phyloP scores from a whole-genome alignment of 306 rosid genomes.

The Quercus berberidifolia region DNA sequence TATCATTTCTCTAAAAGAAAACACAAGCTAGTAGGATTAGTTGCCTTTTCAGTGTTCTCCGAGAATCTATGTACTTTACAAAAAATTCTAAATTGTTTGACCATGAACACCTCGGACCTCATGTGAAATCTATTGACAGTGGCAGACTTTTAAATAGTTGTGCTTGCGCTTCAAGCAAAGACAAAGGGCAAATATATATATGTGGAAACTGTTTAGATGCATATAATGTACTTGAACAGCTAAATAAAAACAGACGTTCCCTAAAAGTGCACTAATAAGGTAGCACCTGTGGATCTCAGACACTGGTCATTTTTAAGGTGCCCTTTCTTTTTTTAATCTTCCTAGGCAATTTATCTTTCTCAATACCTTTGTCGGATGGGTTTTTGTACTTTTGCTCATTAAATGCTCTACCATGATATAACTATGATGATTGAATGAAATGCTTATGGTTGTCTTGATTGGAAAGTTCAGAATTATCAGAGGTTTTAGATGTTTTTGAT shows the following conservation, averaged over 20 bases:
- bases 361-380: not conserved
- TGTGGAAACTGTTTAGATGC: too few relatives aligned
- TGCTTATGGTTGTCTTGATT: not conserved
- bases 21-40: too few relatives aligned
- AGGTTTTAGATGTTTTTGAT: not conserved
- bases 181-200: not conserved
- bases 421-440: not conserved
- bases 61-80: too few relatives aligned
- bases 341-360: not conserved
- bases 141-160: not conserved
- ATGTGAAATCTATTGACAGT: too few relatives aligned
- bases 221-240: not conserved
- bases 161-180: slow-evolving; percentile 38
- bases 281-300: not conserved
- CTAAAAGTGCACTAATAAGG: not conserved
- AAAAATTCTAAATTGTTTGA: too few relatives aligned
- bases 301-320: not conserved
- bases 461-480: not conserved
- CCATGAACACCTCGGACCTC: too few relatives aligned
- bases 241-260: not conserved
- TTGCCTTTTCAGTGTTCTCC: too few relatives aligned
- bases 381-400: not conserved
- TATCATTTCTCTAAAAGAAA: too few relatives aligned
- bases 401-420: not conserved
- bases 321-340: not conserved